phyloP scores from a whole-genome alignment of 306 rosid genomes.

The Rosa chinensis region DNA sequence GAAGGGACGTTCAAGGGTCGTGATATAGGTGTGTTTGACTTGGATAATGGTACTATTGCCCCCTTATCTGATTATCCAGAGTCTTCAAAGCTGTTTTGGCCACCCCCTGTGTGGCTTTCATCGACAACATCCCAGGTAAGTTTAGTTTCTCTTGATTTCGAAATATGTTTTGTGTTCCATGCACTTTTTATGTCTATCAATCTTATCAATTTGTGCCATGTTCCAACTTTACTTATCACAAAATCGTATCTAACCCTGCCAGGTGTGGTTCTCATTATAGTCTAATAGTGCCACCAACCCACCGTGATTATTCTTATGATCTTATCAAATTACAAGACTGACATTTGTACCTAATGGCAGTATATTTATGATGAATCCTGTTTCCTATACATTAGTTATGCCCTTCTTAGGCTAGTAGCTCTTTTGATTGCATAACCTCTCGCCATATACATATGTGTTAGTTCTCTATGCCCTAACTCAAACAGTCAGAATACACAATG shows the following conservation, averaged over 20 bases:
- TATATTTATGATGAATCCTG: neutral
- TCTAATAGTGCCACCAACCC: neutral
- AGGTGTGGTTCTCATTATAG: neutral
- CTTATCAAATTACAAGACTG: neutral
- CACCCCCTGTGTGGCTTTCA: conserved; percentile 65
- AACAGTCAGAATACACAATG: neutral
- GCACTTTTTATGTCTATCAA: neutral
- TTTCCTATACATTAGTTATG: neutral
- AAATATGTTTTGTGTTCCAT: conserved; percentile 11
- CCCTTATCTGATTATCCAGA: conserved; percentile 50
- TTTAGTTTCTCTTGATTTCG: neutral
- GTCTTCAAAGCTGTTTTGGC: conserved; percentile 65
- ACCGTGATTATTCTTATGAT: neutral
- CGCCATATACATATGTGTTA: neutral
- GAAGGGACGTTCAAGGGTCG: conserved; percentile 40
- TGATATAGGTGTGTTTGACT: conserved; percentile 48
- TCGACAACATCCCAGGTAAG: conserved; percentile 33
- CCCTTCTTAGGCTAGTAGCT: neutral
- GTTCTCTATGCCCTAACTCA: neutral
- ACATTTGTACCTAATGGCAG: neutral
- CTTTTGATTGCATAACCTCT: neutral
- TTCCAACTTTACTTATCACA: neutral
- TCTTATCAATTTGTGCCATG: neutral
- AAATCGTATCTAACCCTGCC: neutral
- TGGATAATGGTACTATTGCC: conserved; percentile 43